Base-by-base conservation (phyloP, 768 basidiomycete genomes). In the Lyophyllum atratum region DNA sequence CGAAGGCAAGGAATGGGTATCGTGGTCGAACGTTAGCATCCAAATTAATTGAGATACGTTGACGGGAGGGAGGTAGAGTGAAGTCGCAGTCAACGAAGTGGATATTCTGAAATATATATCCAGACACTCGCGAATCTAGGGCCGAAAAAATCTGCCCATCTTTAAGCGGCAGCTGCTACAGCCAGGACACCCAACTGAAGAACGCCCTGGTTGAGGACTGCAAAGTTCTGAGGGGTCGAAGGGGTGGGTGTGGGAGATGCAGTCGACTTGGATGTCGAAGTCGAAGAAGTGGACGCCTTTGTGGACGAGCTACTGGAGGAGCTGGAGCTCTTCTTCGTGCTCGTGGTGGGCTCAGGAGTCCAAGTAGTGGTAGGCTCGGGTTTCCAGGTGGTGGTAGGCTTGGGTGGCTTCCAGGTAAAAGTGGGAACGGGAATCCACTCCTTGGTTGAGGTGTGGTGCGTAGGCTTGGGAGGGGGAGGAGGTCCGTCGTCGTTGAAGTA, bases 401-500 rank as follows among this genome's bases (percentile, higher is more conserved):
- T 58, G 17, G 64, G 58, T 11, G 64, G 58, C 7, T 48, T 45
- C 17, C 58, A 40, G 37, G 52, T 49, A 24, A 59, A 29, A 24
- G 61, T 66, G 33, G 59, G 50, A 26, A 49, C 58, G 56, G 58
- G 40, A 61, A 40, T 5, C 39, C 54, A 24, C 4, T 55, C 47
- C 25, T 45, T 54, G 14, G 55, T 50, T n/a, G 50, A 52, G n/a
- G 49, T 50, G 54, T 39, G 54, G n/a, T 53, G 24, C 4, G 56
- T 49, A 29, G 56, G 67, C 7, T 69, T 64, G 9, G 70, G 52
- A n/a, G 70, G 48, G 9, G 69, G 54, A 1, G 70, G 42, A 29
- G 33, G 55, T 15, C 55, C 66, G 42, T 63, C 72, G 37, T 61
- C 65, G 15, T 65, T 66, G 59, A 74, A 79, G 49, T 65, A 67